These are phyloP conservation scores for Daucus carota DNA, from an alignment of 129 eudicot genomes.

Conservation along the genomic window DNA sequence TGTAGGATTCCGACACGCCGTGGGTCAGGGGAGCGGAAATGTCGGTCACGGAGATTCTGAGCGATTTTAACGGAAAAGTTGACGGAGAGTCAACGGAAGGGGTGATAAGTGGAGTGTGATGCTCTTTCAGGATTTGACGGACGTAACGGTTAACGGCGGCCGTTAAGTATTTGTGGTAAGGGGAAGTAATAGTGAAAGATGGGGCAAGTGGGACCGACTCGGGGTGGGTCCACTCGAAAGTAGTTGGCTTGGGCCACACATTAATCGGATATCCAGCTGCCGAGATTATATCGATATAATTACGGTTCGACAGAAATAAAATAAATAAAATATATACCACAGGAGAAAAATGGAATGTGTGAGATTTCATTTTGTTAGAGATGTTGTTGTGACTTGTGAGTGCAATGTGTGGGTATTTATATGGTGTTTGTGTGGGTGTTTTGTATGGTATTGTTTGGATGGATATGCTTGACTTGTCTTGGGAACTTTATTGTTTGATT, in stretches of 20 bases:
- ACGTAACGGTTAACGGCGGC: constrained; percentile 10
- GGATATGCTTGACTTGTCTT: background rate
- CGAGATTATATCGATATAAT: background rate
- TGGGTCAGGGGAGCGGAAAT: background rate
- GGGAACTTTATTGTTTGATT: background rate
- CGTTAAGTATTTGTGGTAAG: background rate
- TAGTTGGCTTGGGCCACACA: constrained; percentile 6
- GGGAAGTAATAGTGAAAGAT: background rate
- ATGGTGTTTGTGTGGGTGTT: background rate
- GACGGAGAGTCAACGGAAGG: background rate
- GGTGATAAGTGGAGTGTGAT: background rate
- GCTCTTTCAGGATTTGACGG: constrained; percentile 9
- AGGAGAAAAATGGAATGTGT: background rate
- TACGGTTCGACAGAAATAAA: no score
- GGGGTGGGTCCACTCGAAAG: background rate
- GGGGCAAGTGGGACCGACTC: constrained; percentile 2
- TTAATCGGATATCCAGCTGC: background rate
- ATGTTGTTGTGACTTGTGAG: background rate
- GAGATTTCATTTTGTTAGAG: background rate
- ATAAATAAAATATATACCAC: background rate
- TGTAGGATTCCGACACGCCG: constrained; percentile 13
- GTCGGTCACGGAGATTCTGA: background rate
- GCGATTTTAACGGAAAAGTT: constrained; percentile 6
- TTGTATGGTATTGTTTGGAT: background rate
- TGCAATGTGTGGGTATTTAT: background rate